phyloP scores from a whole-genome alignment of 768 basidiomycete genomes.

The Psilocybe azurescens region DNA sequence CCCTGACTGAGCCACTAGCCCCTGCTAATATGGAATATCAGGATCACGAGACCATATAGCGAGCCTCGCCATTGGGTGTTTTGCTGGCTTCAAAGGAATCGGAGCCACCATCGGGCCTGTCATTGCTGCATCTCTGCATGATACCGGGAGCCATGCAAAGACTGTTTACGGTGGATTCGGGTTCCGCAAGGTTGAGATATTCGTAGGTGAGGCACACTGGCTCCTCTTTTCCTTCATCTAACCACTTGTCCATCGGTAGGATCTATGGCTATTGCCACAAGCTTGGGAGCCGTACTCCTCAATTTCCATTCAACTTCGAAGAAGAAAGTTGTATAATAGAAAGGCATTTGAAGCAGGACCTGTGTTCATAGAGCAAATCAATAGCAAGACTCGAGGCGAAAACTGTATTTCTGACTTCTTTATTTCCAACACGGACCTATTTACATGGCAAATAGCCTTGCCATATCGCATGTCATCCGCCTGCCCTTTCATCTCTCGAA shows the following conservation, averaged over 20 bases:
- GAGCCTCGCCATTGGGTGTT: constrained; percentile 16
- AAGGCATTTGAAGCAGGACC: no score
- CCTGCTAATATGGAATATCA: neutral
- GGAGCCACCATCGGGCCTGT: constrained; percentile 14
- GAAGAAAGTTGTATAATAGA: neutral
- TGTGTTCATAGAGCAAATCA: no score
- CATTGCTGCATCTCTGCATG: constrained; percentile 12
- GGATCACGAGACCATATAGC: constrained; percentile 16
- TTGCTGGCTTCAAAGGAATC: constrained; percentile 12
- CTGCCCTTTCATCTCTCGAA: no score
- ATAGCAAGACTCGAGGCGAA: no score
- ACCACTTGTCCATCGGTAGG: neutral
- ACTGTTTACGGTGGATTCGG: constrained; percentile 14
- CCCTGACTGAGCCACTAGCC: no score
- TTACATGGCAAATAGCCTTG: no score
- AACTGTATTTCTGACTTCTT: no score
- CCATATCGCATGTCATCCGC: no score
- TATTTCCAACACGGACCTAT: no score
- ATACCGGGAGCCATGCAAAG: constrained; percentile 4
- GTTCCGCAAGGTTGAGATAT: constrained; percentile 17
- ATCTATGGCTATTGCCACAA: constrained; percentile 4
- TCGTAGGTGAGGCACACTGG: constrained; percentile 5
- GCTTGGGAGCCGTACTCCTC: neutral
- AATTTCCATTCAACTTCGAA: neutral
- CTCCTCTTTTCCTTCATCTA: no score